Conservation (phyloP, 2,329 filamentous ascomycete species). For the Penicillium sp. region DNA sequence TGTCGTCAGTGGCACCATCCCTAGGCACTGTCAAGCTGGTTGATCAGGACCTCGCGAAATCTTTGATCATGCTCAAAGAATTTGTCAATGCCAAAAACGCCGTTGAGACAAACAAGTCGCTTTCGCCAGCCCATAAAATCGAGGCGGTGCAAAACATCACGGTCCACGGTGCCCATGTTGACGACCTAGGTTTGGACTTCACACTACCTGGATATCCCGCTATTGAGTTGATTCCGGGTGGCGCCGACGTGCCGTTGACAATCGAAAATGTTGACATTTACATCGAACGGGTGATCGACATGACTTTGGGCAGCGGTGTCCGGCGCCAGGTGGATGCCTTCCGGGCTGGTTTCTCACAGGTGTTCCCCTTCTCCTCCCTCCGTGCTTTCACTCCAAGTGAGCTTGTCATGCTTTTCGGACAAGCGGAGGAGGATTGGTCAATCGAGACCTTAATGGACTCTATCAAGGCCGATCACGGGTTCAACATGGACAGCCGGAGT, state of each 20-base stretch:
- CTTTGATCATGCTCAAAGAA: constrained; percentile 80
- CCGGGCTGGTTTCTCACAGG: constrained; percentile 84
- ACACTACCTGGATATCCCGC: constrained; percentile 86
- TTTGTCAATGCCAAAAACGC: constrained; percentile 80
- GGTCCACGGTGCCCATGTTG: constrained; percentile 73
- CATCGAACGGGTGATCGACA: constrained; percentile 83
- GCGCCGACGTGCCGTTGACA: constrained; percentile 70
- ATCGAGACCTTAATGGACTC: constrained; percentile 97
- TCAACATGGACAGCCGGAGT: constrained; percentile 96
- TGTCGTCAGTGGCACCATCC: constrained; percentile 69
- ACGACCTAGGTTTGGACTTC: constrained; percentile 89
- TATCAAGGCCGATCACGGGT: constrained; percentile 97
- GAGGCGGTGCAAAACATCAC: constrained; percentile 65
- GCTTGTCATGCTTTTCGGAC: constrained; percentile 89
- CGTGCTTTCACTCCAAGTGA: constrained; percentile 94
- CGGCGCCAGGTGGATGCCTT: constrained; percentile 88
- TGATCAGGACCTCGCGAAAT: constrained; percentile 80
- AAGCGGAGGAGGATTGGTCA: constrained; percentile 93
- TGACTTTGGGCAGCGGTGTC: constrained; percentile 86
- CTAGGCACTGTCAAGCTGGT: constrained; percentile 86
- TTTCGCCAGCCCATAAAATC: constrained; percentile 68
- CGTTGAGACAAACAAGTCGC: constrained; percentile 67
- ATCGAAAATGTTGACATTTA: constrained; percentile 91
- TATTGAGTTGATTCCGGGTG: constrained; percentile 76
- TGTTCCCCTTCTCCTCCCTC: constrained; percentile 91